Percentiles rank a stretch among this genome's conserved stretches.
Evolutionary conservation across 331 rosid genomes (phyloP).

Genomic region (Acacia pycnantha): DNA sequence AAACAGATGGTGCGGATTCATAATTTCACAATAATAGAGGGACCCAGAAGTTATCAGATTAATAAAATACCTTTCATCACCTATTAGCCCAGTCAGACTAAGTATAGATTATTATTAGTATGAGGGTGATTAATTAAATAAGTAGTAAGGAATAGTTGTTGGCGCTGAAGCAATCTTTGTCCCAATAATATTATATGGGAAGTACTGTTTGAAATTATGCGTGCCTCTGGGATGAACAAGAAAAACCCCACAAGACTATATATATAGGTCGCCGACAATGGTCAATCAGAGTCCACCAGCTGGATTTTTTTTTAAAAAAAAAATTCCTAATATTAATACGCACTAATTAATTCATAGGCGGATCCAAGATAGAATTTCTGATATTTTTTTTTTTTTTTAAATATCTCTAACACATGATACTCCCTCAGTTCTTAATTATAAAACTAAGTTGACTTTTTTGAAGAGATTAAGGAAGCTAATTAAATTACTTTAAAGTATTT

Average conservation of each 20-base stretch:
- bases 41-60: neutral
- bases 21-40: neutral
- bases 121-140: slow-evolving; percentile 16
- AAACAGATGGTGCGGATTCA: neutral
- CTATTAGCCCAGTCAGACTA: neutral
- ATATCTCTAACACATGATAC: no score
- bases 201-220: slow-evolving; percentile 16
- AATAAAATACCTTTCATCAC: neutral
- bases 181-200: neutral
- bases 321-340: neutral
- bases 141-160: slow-evolving; percentile 11
- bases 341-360: neutral
- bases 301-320: neutral
- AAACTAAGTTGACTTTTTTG: no score
- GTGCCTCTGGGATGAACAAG: neutral
- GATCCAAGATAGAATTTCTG: neutral
- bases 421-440: no score
- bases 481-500: no score
- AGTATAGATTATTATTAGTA: neutral
- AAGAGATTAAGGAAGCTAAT: no score
- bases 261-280: slow-evolving; percentile 24
- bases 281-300: slow-evolving; percentile 47
- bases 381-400: no score
- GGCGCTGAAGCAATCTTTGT: neutral
- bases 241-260: neutral